Evolutionary conservation across 2,329 filamentous ascomycete genomes (phyloP).

Genomic region (Sporothrix brasiliensis): DNA sequence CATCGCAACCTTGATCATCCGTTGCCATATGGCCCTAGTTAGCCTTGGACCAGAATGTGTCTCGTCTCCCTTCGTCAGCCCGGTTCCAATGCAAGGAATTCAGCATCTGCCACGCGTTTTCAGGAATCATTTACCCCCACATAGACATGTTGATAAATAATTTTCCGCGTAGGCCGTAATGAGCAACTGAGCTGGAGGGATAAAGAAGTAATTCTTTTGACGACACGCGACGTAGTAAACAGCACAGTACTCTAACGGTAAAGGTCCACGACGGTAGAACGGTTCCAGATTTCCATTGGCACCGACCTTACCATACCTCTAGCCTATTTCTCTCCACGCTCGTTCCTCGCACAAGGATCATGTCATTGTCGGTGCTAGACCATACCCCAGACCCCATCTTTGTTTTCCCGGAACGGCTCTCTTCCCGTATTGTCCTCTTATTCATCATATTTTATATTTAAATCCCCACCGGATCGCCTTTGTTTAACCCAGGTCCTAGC

Average conservation of each 20-base stretch:
- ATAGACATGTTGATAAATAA: neutral
- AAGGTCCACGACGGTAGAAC: constrained; percentile 9
- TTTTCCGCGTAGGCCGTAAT: neutral
- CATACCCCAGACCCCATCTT: constrained; percentile 7
- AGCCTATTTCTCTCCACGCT: neutral
- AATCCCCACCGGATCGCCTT: neutral
- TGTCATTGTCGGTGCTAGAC: neutral
- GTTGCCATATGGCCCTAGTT: constrained; percentile 9
- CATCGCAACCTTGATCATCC: neutral
- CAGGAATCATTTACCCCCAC: neutral
- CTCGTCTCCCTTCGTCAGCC: neutral
- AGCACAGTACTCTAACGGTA: neutral
- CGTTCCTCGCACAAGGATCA: neutral
- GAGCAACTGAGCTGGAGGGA: neutral
- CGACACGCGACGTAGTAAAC: neutral
- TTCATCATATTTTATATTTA: neutral
- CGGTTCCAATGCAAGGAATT: neutral
- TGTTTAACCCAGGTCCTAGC: neutral
- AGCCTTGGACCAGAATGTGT: neutral
- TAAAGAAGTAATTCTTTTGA: neutral
- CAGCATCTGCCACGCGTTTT: neutral
- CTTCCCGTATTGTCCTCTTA: neutral
- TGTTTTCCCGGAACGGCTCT: neutral
- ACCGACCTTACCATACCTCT: neutral
- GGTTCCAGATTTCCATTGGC: constrained; percentile 13